Conservation (phyloP, 177 flowering plant genomes). For the Telopea speciosissima region DNA sequence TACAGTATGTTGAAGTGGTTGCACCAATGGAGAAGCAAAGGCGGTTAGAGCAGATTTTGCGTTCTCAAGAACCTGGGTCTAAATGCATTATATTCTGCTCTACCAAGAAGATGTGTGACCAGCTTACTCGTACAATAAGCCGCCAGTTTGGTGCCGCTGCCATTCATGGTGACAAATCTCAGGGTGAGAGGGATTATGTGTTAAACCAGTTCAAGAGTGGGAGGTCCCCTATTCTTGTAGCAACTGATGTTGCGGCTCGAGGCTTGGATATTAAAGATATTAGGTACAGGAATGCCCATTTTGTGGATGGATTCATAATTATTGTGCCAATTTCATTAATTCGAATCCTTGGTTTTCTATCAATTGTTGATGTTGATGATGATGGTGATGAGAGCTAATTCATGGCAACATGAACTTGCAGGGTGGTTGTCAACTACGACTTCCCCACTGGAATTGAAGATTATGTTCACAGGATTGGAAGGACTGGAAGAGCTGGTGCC, state of each 20-base stretch:
- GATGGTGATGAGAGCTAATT: too few species aligned
- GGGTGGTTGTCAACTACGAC: conserved; percentile 85
- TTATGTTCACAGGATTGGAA: conserved; percentile 85
- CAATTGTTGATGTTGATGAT: too few species aligned
- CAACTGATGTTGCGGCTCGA: conserved; percentile 90
- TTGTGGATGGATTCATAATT: background rate
- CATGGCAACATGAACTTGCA: conserved; percentile 15
- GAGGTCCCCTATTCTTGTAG: conserved; percentile 67
- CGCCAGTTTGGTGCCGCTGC: conserved; percentile 79
- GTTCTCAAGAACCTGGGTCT: conserved; percentile 76
- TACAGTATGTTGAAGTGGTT: conserved; percentile 72
- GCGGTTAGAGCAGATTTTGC: conserved; percentile 70
- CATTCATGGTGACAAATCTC: conserved; percentile 88
- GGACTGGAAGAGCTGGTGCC: conserved; percentile 91
- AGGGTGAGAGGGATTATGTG: conserved; percentile 70
- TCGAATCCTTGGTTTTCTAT: too few species aligned
- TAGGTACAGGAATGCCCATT: conserved; percentile 29
- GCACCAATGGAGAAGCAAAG: conserved; percentile 60
- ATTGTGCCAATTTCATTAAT: too few species aligned
- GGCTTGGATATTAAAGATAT: conserved; percentile 82
- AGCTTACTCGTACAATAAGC: conserved; percentile 48
- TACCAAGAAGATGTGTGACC: conserved; percentile 87
- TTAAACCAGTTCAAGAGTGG: conserved; percentile 69
- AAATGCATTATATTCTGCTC: conserved; percentile 75
- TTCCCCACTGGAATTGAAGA: conserved; percentile 88